Base-by-base conservation (phyloP, 2,329 filamentous ascomycete genomes). In the Grosmannia serpens region DNA sequence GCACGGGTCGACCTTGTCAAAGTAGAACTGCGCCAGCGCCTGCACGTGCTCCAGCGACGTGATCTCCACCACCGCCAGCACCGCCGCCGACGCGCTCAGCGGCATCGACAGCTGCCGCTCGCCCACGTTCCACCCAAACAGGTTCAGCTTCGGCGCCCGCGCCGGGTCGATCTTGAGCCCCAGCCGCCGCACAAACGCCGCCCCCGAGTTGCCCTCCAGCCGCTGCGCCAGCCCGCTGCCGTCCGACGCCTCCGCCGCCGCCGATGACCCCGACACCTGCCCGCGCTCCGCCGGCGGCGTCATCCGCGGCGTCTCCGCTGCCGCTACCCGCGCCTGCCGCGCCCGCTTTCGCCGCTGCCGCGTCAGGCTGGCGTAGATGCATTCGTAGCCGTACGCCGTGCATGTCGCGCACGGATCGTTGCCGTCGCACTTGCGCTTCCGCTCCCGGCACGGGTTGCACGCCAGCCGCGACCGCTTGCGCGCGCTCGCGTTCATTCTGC, bases 1-100 rank as follows among this genome's bases (percentile, higher is more conserved):
- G 35, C 76, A 72, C 0, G 74, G 72, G 60, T 81, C 75, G 1
- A 83, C 69, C 47, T 80, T 78, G 2, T 76, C 70, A 62, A 83
- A 82, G 62, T 80, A 83, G 1, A 77, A 70, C 0, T 65, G 62
- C 0, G 74, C 71, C 35, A 83, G 65, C 0, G 65, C 64, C 22
- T 70, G 67, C 75, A 82, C 79, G 46, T 79, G 73, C 9, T 72
- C 67, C 35, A 74, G 73, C 1, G 77, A 73, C 4, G 81, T 63
- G 20, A 79, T 72, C 3, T 75, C 73, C 1, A 38, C 35, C 11
- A 59, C 38, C 20, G 58, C 49, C 47, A 53, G 58, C 35, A 41
- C 51, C 29, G 51, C n/a, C 50, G 47, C 35, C 47, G 33, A 41
- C 15, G 49, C 26, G 11, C 20, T 47, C 29, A 53, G 24, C 13